Evolutionary conservation across 1,139 yeast species (phyloP).

Genomic region (Hansenula lynferdii): DNA sequence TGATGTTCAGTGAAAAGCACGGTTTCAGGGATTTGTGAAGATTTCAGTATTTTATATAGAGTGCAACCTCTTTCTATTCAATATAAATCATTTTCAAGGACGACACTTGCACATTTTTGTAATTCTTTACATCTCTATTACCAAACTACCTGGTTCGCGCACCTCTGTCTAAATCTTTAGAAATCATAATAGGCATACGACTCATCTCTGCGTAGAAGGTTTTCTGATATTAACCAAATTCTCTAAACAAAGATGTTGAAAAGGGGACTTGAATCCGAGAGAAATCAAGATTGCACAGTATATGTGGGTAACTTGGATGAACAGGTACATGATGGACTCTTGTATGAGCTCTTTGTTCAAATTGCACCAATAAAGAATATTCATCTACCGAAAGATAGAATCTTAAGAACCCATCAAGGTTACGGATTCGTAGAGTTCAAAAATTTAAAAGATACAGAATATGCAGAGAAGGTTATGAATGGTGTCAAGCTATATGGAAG

Average conservation of each 20-base stretch:
- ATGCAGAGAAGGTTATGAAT: constrained; percentile 56
- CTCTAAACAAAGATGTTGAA: background rate
- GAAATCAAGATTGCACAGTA: constrained; percentile 63
- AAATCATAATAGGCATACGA: no score
- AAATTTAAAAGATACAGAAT: constrained; percentile 60
- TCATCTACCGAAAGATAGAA: constrained; percentile 75
- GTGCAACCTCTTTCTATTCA: no score
- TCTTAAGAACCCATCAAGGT: constrained; percentile 72
- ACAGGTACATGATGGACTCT: constrained; percentile 57
- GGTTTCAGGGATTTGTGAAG: no score
- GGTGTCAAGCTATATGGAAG: constrained; percentile 66
- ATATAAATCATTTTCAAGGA: no score
- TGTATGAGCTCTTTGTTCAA: constrained; percentile 83
- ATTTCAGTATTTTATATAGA: no score
- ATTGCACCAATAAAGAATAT: constrained; percentile 74
- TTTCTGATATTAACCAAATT: no score
- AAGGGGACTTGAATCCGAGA: constrained; percentile 26
- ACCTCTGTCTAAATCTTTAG: no score
- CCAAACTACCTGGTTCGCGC: no score
- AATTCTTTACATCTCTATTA: no score
- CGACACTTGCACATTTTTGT: no score
- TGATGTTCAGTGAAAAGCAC: no score
- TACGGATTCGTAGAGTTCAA: constrained; percentile 82
- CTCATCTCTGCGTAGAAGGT: no score
- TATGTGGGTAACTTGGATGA: constrained; percentile 85